A percentile compares a stretch with the other conserved stretches of the same genome.
Conservation (phyloP, 176 grass and related monocot genomes). For the Metroxylon sagu region DNA sequence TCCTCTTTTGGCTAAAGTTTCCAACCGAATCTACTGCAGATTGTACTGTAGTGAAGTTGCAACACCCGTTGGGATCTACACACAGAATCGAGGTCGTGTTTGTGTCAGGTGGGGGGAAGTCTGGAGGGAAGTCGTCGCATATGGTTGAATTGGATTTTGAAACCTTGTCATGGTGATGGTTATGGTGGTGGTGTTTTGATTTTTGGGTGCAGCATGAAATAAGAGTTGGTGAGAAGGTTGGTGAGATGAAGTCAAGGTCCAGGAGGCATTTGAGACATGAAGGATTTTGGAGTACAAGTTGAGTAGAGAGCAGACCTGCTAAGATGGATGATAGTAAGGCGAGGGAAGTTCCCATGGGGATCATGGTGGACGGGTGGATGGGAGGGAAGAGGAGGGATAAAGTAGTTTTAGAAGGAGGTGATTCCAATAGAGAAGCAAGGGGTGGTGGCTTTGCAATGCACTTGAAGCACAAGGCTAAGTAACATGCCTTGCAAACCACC, state of each 20-base stretch:
- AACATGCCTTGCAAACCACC: constrained; percentile 74
- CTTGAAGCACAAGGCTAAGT: constrained; percentile 45
- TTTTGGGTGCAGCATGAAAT: neutral
- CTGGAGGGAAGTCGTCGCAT: constrained; percentile 56
- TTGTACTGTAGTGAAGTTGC: constrained; percentile 67
- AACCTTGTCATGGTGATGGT: neutral
- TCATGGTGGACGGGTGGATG: constrained; percentile 15
- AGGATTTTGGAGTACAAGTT: constrained; percentile 2
- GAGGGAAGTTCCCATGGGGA: constrained; percentile 7
- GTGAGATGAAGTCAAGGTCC: constrained; percentile 2
- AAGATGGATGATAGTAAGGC: constrained; percentile 20
- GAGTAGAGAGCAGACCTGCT: constrained; percentile 26
- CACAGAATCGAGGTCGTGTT: constrained; percentile 31
- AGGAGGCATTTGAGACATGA: constrained; percentile 8
- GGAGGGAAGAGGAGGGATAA: constrained; percentile 4
- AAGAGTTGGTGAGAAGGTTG: constrained; percentile 5
- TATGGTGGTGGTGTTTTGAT: neutral
- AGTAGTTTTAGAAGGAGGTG: constrained; percentile 14
- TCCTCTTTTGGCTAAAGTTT: constrained; percentile 40
- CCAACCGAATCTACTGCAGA: constrained; percentile 43
- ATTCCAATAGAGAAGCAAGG: neutral
- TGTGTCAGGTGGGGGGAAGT: constrained; percentile 44
- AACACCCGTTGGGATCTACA: constrained; percentile 68
- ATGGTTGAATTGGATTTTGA: constrained; percentile 11
- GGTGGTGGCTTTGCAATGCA: neutral